Evolutionary conservation across 2,329 filamentous ascomycete genomes (phyloP).

Genomic region (Ramularia endophylla): DNA sequence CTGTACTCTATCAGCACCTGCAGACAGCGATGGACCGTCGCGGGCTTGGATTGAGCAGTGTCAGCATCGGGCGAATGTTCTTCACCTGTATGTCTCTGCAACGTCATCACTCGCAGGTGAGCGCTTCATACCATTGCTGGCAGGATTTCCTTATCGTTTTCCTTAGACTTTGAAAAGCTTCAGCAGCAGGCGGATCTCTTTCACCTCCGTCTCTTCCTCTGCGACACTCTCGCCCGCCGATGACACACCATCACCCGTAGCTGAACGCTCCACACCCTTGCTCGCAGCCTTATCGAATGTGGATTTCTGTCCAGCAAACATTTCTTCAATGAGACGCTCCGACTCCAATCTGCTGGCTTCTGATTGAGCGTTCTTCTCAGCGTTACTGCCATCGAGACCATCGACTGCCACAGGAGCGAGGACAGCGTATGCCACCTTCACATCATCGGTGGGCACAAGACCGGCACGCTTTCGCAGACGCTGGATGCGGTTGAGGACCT

Average conservation of each 20-base stretch:
- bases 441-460: conserved; percentile 83
- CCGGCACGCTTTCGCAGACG: conserved; percentile 90
- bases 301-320: conserved; percentile 30
- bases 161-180: conserved; percentile 61
- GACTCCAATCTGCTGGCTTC: conserved; percentile 27
- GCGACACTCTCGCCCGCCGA: conserved; percentile 56
- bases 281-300: conserved; percentile 33
- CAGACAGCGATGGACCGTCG: too few species aligned
- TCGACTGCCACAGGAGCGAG: conserved; percentile 41
- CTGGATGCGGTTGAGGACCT: conserved; percentile 91
- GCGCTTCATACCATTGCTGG: too few species aligned
- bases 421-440: conserved; percentile 89
- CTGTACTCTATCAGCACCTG: too few species aligned
- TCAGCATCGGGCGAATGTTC: too few species aligned
- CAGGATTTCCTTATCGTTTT: too few species aligned
- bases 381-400: conserved; percentile 17
- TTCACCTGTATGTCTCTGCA: too few species aligned
- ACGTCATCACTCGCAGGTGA: too few species aligned
- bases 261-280: conserved; percentile 23
- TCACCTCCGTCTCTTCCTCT: conserved; percentile 78
- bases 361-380: conserved; percentile 19
- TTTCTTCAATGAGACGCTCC: conserved; percentile 30
- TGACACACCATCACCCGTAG: conserved; percentile 21
- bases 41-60: too few species aligned
- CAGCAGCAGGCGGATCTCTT: conserved; percentile 68